phyloP scores from a whole-genome alignment of 2,329 filamentous ascomycete species.

The Hypoxylon sp. region DNA sequence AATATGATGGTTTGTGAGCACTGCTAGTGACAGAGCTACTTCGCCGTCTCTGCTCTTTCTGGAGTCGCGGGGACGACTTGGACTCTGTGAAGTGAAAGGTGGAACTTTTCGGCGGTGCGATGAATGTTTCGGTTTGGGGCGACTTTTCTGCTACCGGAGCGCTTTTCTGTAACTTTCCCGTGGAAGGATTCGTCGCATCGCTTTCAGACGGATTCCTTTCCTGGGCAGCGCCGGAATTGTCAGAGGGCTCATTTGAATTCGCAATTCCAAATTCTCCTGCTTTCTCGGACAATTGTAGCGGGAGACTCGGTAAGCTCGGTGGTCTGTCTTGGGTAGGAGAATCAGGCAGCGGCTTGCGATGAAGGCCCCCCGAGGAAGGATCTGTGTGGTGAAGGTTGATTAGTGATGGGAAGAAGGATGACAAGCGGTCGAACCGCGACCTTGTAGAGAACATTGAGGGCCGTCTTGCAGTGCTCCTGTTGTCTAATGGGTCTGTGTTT shows the following conservation, averaged over 20 bases:
- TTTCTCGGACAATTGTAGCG: slow-evolving; percentile 30
- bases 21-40: slow-evolving; percentile 51
- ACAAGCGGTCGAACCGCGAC: slow-evolving; percentile 51
- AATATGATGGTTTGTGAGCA: slow-evolving; percentile 33
- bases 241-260: slow-evolving; percentile 14
- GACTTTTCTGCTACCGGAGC: slow-evolving; percentile 43
- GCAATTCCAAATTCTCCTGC: slow-evolving; percentile 11
- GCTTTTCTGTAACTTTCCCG: slow-evolving; percentile 47
- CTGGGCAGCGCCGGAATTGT: slow-evolving; percentile 16
- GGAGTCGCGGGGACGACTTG: slow-evolving; percentile 49
- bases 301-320: slow-evolving; percentile 40
- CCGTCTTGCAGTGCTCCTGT: slow-evolving; percentile 21
- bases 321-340: slow-evolving; percentile 43
- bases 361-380: slow-evolving; percentile 35
- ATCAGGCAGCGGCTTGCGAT: slow-evolving; percentile 51
- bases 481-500: slow-evolving; percentile 23
- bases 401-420: slow-evolving; percentile 54
- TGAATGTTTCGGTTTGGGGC: slow-evolving; percentile 38
- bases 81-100: slow-evolving; percentile 49
- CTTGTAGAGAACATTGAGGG: slow-evolving; percentile 43
- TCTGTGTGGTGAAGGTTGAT: slow-evolving; percentile 49
- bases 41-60: slow-evolving; percentile 49
- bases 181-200: slow-evolving; percentile 22
- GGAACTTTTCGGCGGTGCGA: slow-evolving; percentile 43
- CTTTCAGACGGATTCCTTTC: slow-evolving; percentile 38